These are phyloP conservation scores for Panellus pusillus DNA, from an alignment of 768 basidiomycete genomes.

Conservation along the genomic window DNA sequence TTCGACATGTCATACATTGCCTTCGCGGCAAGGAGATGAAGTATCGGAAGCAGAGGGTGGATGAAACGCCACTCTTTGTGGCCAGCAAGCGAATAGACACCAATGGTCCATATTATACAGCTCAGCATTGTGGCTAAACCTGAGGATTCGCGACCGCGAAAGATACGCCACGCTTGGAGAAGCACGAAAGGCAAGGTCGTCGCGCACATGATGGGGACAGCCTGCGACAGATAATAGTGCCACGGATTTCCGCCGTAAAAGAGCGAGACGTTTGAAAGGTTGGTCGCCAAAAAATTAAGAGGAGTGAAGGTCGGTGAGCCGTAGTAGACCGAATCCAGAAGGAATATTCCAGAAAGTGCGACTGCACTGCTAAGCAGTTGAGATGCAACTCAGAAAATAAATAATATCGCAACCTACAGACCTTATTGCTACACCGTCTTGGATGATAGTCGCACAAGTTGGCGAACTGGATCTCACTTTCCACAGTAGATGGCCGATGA, in stretches of 20 bases:
- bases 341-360: conserved; percentile 33
- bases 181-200: conserved; percentile 72
- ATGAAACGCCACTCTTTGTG: conserved; percentile 99
- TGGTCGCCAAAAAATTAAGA: conserved; percentile 79
- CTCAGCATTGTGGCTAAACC: conserved; percentile 46
- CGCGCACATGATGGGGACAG: conserved; percentile 76
- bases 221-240: conserved; percentile 91
- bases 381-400: conserved; percentile 1
- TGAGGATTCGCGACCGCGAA: conserved; percentile 27
- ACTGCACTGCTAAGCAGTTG: conserved; percentile 28
- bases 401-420: conserved; percentile 29
- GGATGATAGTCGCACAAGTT: conserved; percentile 33
- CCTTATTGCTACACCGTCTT: conserved; percentile 46
- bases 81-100: conserved; percentile 73
- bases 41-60: conserved; percentile 83
- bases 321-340: conserved; percentile 74
- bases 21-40: conserved; percentile 77
- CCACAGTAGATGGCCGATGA: conserved; percentile 62
- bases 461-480: conserved; percentile 38
- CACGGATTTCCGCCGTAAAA: conserved; percentile 87
- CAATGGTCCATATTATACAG: conserved; percentile 59
- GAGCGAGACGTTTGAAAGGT: conserved; percentile 82
- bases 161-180: conserved; percentile 51
- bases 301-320: conserved; percentile 67
- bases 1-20: conserved; percentile 56